Evolutionary conservation across 306 rosid species (phyloP).

Genomic region (Fragaria vesca): DNA sequence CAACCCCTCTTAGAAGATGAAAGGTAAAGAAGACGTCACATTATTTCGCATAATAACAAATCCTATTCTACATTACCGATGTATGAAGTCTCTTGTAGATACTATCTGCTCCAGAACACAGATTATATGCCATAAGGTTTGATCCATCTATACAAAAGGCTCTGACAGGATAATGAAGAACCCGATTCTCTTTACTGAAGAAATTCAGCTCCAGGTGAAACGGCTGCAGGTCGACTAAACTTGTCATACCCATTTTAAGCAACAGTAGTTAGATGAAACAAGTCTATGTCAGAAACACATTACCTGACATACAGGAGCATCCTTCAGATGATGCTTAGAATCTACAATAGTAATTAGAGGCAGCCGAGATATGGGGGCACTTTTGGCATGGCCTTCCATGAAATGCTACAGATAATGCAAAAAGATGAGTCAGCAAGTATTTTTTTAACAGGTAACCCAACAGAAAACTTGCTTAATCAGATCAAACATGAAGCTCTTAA

Average conservation of each 20-base stretch:
- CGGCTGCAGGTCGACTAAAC: conserved; percentile 60
- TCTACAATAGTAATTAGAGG: conserved; percentile 84
- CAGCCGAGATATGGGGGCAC: conserved; percentile 86
- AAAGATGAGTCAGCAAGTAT: conserved; percentile 4
- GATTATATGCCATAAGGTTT: conserved; percentile 76
- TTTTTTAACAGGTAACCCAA: not conserved
- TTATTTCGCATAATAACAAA: conserved; percentile 21
- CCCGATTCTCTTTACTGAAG: conserved; percentile 90
- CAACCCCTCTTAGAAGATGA: not conserved
- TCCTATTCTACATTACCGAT: conserved; percentile 58
- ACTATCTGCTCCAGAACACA: conserved; percentile 69
- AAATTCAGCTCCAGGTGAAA: conserved; percentile 93
- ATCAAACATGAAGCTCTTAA: conserved; percentile 11
- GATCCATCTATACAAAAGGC: conserved; percentile 84
- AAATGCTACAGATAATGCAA: conserved; percentile 70
- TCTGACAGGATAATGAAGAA: conserved; percentile 95
- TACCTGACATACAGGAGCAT: conserved; percentile 80
- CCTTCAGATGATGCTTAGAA: conserved; percentile 82
- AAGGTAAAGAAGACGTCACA: conserved; percentile 7
- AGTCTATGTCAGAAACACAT: conserved; percentile 24
- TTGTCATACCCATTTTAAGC: conserved; percentile 30
- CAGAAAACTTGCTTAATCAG: not conserved
- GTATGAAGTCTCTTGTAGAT: conserved; percentile 83
- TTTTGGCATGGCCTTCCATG: conserved; percentile 93
- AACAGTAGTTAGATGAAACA: conserved; percentile 30